Evolutionary conservation across 2,329 filamentous ascomycete genomes (phyloP).

Genomic region (Calonectria fujianensis): DNA sequence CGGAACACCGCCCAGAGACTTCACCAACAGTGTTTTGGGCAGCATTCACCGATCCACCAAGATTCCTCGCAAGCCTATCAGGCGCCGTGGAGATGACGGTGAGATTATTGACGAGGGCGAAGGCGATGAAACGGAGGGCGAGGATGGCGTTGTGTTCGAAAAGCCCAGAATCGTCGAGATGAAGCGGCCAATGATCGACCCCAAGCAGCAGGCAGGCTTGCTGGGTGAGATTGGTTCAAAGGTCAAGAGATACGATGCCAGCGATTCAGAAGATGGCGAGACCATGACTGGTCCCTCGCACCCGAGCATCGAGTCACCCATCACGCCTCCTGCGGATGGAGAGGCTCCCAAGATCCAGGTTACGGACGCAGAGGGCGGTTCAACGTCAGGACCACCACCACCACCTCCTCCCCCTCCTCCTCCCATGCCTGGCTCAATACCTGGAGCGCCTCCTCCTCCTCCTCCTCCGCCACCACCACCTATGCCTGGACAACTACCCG

Average conservation of each 20-base stretch:
- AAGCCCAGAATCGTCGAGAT: slow-evolving; percentile 88
- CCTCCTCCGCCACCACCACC: slow-evolving; percentile 63
- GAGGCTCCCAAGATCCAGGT: slow-evolving; percentile 78
- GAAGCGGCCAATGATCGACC: slow-evolving; percentile 80
- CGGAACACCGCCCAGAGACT: slow-evolving; percentile 75
- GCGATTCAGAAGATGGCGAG: slow-evolving; percentile 82
- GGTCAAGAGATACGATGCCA: slow-evolving; percentile 82
- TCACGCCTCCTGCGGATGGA: slow-evolving; percentile 78
- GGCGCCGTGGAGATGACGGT: slow-evolving; percentile 59
- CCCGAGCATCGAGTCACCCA: slow-evolving; percentile 83
- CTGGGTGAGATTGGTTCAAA: slow-evolving; percentile 84
- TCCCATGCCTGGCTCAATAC: slow-evolving; percentile 60
- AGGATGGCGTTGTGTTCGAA: slow-evolving; percentile 77
- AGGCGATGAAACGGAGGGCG: slow-evolving; percentile 69
- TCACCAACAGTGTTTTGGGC: slow-evolving; percentile 84
- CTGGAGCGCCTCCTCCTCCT: slow-evolving; percentile 60
- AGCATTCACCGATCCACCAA: slow-evolving; percentile 79
- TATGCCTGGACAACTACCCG: slow-evolving; percentile 59
- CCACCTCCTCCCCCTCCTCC: slow-evolving; percentile 63
- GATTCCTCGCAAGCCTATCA: slow-evolving; percentile 73
- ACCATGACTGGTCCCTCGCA: slow-evolving; percentile 85
- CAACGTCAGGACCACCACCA: slow-evolving; percentile 58
- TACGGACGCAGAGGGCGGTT: slow-evolving; percentile 55
- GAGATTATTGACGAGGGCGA: slow-evolving; percentile 71
- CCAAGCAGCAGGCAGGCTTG: slow-evolving; percentile 80